Evolutionary conservation across 1,284 basidiomycete genomes (phyloP).

Genomic region (Blastosporella zonata): DNA sequence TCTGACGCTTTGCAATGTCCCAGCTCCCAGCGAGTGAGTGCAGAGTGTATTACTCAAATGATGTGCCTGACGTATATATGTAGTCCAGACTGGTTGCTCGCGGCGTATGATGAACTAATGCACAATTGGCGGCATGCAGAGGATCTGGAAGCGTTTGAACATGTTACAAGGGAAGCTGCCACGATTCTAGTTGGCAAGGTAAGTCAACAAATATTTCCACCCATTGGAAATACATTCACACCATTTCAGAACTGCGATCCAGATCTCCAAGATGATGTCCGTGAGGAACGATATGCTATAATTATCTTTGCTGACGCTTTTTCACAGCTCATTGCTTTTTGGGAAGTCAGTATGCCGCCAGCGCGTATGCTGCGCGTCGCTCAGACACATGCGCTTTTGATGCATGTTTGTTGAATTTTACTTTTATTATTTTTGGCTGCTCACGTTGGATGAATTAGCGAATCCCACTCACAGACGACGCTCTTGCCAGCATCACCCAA

Average conservation of each 20-base stretch:
- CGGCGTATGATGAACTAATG: conserved; percentile 59
- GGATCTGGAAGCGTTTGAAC: conserved; percentile 66
- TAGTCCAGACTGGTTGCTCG: conserved; percentile 58
- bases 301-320: conserved; percentile 1
- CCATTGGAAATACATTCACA: conserved; percentile 6
- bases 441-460: conserved; percentile 37
- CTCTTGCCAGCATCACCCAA: conserved; percentile 50
- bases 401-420: conserved; percentile 48
- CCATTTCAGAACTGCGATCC: conserved; percentile 42
- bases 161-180: conserved; percentile 56
- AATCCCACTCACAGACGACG: conserved; percentile 44
- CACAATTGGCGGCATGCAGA: conserved; percentile 63
- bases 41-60: not conserved
- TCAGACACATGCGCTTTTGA: conserved; percentile 50
- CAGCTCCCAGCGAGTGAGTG: conserved; percentile 63
- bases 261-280: conserved; percentile 61
- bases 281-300: conserved; percentile 6
- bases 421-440: conserved; percentile 1
- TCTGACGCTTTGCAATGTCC: conserved; percentile 65
- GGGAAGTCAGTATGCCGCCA: conserved; percentile 57
- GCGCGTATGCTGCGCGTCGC: conserved; percentile 47
- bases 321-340: conserved; percentile 58
- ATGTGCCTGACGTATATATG: conserved; percentile 1
- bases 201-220: conserved; percentile 18
- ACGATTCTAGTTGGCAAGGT: conserved; percentile 53